These are phyloP conservation scores for Herpetomonas tarakana DNA, from an alignment of 208 protist genomes.

Conservation along the genomic window DNA sequence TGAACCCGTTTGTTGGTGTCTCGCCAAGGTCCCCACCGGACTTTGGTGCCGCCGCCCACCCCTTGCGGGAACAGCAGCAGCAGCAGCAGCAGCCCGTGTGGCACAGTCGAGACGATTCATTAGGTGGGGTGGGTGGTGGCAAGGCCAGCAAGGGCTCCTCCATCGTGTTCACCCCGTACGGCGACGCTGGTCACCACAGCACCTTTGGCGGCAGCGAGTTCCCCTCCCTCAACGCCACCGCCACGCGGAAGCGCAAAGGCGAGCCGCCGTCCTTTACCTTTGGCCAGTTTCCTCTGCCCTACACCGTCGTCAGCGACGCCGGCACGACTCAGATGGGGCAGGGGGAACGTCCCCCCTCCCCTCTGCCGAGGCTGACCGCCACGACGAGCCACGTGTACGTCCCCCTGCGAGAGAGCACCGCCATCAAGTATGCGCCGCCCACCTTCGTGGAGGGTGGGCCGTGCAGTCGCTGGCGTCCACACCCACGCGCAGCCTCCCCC, in stretches of 20 bases:
- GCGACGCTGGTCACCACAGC: not conserved
- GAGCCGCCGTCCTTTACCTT: not conserved
- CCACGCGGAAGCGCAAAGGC: not conserved
- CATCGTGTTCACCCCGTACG: not conserved
- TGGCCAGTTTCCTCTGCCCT: not conserved
- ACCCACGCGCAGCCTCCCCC: conserved; percentile 44
- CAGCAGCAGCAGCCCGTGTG: no score
- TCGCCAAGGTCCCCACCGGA: not conserved
- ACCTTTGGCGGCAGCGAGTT: not conserved
- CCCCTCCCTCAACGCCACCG: not conserved
- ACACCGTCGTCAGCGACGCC: not conserved
- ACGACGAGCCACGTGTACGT: not conserved
- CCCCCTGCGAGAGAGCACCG: not conserved
- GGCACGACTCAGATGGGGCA: no score
- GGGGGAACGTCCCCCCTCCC: no score
- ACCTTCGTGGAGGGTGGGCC: conserved; percentile 24
- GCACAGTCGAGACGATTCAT: no score
- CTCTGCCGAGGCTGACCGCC: not conserved
- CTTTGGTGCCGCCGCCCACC: no score
- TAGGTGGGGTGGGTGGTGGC: not conserved
- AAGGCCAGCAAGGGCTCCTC: not conserved
- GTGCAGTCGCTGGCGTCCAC: conserved; percentile 60
- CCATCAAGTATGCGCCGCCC: conserved; percentile 32
- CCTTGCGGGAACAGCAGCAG: not conserved
- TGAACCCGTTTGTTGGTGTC: not conserved